Evolutionary conservation across 164 flowering plant genomes (phyloP).

Genomic region (Sextonia rubra): DNA sequence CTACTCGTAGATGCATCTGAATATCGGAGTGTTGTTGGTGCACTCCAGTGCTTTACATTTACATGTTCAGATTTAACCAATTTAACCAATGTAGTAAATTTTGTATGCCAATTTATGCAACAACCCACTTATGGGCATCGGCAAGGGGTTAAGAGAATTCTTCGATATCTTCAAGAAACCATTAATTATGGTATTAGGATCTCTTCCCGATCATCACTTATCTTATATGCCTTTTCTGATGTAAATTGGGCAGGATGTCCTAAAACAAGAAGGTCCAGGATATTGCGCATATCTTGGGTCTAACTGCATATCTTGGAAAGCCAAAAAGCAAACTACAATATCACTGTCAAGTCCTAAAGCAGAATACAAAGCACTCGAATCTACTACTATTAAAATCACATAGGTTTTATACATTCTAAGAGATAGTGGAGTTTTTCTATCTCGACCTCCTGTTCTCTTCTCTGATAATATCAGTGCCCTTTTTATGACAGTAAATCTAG

Average conservation of each 20-base stretch:
- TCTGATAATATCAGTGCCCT: neutral
- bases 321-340: constrained; percentile 6
- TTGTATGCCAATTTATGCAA: neutral
- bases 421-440: neutral
- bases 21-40: no score
- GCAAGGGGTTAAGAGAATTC: neutral
- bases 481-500: neutral
- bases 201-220: no score
- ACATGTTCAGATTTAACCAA: neutral
- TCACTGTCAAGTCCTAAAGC: constrained; percentile 5
- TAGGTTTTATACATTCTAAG: neutral
- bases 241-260: neutral
- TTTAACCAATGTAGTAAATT: neutral
- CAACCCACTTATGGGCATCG: neutral
- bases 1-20: no score
- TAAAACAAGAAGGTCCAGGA: neutral
- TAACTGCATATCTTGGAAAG: constrained; percentile 1
- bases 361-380: constrained; percentile 4
- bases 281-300: neutral
- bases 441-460: neutral
- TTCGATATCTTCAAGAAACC: neutral
- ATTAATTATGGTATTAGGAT: neutral
- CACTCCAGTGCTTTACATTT: no score
- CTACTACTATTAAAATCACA: neutral
- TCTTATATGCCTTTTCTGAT: neutral